Conservation (phyloP, 1,139 yeast genomes). For the Yamadazyma aaseri region DNA sequence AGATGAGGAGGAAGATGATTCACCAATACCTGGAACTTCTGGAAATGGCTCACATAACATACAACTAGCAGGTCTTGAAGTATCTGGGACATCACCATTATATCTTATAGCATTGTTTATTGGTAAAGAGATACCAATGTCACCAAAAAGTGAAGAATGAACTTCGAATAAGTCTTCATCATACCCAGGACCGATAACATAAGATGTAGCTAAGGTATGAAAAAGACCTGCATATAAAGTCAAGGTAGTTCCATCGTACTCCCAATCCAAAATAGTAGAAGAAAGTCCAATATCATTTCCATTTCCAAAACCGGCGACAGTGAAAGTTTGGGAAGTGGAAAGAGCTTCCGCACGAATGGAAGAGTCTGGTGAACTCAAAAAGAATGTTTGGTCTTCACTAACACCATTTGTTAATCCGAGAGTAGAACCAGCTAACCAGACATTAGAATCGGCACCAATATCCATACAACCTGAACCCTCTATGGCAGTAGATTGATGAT, state of each 20-base stretch:
- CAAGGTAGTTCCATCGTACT: conserved; percentile 14
- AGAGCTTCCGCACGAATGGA: conserved; percentile 20
- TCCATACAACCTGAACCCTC: conserved; percentile 30
- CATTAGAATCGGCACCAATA: conserved; percentile 21
- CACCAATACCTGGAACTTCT: conserved; percentile 9
- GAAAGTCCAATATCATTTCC: conserved; percentile 27
- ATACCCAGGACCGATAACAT: conserved; percentile 24
- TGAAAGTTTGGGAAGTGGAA: conserved; percentile 20
- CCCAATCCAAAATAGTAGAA: conserved; percentile 14
- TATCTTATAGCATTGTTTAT: conserved; percentile 18
- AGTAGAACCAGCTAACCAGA: conserved; percentile 20
- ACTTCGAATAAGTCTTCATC: conserved; percentile 11
- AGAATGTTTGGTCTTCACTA: conserved; percentile 20
- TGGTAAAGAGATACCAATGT: conserved; percentile 8
- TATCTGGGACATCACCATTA: conserved; percentile 15
- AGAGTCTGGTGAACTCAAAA: conserved; percentile 20
- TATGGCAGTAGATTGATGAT: conserved; percentile 24
- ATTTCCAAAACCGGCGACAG: conserved; percentile 32
- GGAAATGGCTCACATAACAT: conserved; percentile 13
- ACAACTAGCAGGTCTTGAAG: conserved; percentile 14
- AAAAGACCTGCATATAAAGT: conserved; percentile 6
- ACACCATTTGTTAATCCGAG: conserved; percentile 16
- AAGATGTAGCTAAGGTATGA: conserved; percentile 10
- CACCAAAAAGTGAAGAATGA: conserved; percentile 10
- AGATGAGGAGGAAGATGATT: conserved; percentile 6